Base-by-base conservation (phyloP, 2,329 filamentous ascomycete species). In the Zalaria sp. region DNA sequence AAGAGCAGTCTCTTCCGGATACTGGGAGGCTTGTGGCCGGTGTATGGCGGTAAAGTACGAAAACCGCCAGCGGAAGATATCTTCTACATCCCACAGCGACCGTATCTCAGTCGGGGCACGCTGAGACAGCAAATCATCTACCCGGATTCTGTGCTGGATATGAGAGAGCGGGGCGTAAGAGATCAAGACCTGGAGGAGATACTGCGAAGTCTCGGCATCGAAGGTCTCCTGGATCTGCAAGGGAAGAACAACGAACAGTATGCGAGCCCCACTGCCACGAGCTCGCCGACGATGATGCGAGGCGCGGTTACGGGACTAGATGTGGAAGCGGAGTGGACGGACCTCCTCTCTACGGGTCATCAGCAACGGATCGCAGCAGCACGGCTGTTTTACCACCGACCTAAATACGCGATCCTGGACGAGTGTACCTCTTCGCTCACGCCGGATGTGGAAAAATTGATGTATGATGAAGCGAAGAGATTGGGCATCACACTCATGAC, bases 291-390 rank as follows among this genome's bases (percentile, higher is more conserved):
- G 27, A 29, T 38, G 36, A 18, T 18, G 18, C 18, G 18, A 18
- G 18, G 18, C 41, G 34, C 26, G 5, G 34, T 31, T 10, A 25
- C 40, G 10, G 86, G 85, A 25, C 94, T 89, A 79, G 89, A 96
- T 56, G 83, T 85, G 5, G 87, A 95, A 63, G 87, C 89, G 40
- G 89, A 96, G 65, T 98, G 91, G 91, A 81, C 87, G 38, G 89
- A 96, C 52, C 85, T 93, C 1, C 73, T 98, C 27, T 93, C 85
- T 0, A 86, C 85, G 8, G 91, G 91, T 5, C 71, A 95, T 18
- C 91, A 98, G 65, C 91, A 98, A 66, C 82, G 91, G 40, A 84
- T 98, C 25, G 91, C 91, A 46, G 96, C 96, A 85, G 91, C 91
- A 1, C 74, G 91, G 0, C 73, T 94, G 11, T 95, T 95, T 63